Base-by-base conservation (phyloP, 1,284 basidiomycete genomes). In the Cutaneotrichosporon sp. region DNA sequence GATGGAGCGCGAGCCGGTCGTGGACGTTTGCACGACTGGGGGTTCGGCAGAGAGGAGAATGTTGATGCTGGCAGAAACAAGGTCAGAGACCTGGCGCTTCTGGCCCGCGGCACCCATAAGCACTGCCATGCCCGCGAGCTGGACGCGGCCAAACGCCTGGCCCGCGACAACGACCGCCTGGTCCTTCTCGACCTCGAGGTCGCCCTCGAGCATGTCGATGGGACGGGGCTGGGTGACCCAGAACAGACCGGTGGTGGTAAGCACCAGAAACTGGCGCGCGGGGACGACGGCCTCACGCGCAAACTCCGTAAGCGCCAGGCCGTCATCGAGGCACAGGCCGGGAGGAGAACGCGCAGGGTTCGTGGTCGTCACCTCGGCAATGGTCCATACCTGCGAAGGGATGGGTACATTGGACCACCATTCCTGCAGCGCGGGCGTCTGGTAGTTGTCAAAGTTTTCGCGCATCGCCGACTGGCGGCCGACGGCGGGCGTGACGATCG, bases 371-470 rank as follows among this genome's bases (percentile, higher is more conserved):
- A 75, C 59, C 60, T 78, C 76, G 17, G 68, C 75, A 70, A 92
- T 84, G 14, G 85, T 86, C 87, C 88, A 93, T 3, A 89, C 90
- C 33, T 86, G 84, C 54, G 91, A 84, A 12, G 85, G 79, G 26
- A 93, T 76, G 15, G 88, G 68, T 3, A 85, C 83, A 1, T 58
- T 53, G 12, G 51, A 49, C 15, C 49, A 47, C 62, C 61, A 69
- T 46, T 74, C 70, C 44, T 69, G 67, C 10, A 67, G 61, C 2
- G 61, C 45, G 3, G 55, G 55, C 5, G 64, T 56, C 10, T 62
- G 56, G 50, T 48, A 61, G 36, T 56, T 62, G 15, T 70, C 61
- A 34, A 45, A 60, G 54, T 70, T 73, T 46, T 73, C 70, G 1
- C 67, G 58, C n/a, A 63, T 36, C 20, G 64, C 56, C 8, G 70